Evolutionary conservation across 345 rosid species (phyloP).

Genomic region (Pistacia atlantica): DNA sequence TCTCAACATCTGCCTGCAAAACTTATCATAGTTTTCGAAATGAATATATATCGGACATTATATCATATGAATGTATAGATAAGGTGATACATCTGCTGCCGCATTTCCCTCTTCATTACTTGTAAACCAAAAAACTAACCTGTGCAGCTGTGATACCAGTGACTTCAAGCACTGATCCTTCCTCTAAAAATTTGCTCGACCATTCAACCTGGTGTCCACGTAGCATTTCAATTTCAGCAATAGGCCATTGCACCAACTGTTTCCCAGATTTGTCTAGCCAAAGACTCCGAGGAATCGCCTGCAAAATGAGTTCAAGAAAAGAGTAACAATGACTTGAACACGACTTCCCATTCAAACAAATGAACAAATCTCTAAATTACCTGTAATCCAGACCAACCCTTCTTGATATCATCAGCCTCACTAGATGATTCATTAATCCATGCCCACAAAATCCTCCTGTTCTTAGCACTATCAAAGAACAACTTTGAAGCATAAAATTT

Average conservation of each 20-base stretch:
- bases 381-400: constrained; percentile 80
- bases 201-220: constrained; percentile 38
- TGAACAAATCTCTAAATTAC: constrained; percentile 26
- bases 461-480: constrained; percentile 56
- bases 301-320: constrained; percentile 6
- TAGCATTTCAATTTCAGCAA: constrained; percentile 57
- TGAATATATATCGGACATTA: background rate
- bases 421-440: constrained; percentile 69
- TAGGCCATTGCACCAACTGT: constrained; percentile 74
- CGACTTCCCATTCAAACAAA: background rate
- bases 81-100: background rate
- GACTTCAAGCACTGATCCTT: constrained; percentile 48
- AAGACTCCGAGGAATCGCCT: constrained; percentile 68
- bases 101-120: background rate
- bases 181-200: constrained; percentile 34
- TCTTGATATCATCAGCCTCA: constrained; percentile 37
- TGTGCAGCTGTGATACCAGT: constrained; percentile 65
- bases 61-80: background rate
- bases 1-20: constrained; percentile 75
- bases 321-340: background rate
- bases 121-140: constrained; percentile 23
- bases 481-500: constrained; percentile 83
- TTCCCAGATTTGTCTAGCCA: constrained; percentile 58
- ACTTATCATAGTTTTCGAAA: background rate
- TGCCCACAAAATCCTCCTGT: constrained; percentile 62